Evolutionary conservation across 305 asterid species (phyloP), one percentile per base, ranked within the genome.

Genomic region (Rubia balearica): DNA sequence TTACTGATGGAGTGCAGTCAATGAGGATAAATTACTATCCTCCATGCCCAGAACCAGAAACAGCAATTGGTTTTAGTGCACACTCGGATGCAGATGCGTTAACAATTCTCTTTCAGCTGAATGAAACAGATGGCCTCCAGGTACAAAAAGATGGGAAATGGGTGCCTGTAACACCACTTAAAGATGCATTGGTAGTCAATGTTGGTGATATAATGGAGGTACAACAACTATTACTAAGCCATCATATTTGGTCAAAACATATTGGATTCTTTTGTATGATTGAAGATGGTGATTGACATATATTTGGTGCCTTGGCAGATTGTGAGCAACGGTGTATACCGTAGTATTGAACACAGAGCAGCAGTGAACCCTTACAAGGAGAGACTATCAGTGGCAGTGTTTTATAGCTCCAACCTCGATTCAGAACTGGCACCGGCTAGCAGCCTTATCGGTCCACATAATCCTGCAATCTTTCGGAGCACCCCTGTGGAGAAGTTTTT

Each of bases 141-240:
- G 76, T 87, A 42, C 70, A 75, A 43, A 83, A 76, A 55, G 84
- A 87, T 74, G 89, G 82, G 13, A 30, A 57, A 45, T 87, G 92
- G 92, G 46, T 83, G 38, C 82, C 81, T 0, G 80, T 87, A 19
- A 74, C 70, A 55, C 90, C 90, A 11, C 86, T 81, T 57, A 84
- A 72, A 8, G 61, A 83, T 75, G 85, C 89, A n/a, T 83, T 87
- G 42, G 45, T 87, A 6, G 80, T 83, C 80, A 87, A 87, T 77
- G 59, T 87, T 63, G 90, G 92, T 14, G 92, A 87, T 68, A 68
- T 85, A 16, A 71, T 87, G 82, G 90, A 85, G 92, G 92, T 83
- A 33, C 57, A 49, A 12, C 57, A 65, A 56, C 70, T 67, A 65
- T 27, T 30, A 10, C 42, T 17, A 33, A 33, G 19, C n/a, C 19